Conservation (phyloP, 208 protist genomes). For the Leishmania tropica region DNA sequence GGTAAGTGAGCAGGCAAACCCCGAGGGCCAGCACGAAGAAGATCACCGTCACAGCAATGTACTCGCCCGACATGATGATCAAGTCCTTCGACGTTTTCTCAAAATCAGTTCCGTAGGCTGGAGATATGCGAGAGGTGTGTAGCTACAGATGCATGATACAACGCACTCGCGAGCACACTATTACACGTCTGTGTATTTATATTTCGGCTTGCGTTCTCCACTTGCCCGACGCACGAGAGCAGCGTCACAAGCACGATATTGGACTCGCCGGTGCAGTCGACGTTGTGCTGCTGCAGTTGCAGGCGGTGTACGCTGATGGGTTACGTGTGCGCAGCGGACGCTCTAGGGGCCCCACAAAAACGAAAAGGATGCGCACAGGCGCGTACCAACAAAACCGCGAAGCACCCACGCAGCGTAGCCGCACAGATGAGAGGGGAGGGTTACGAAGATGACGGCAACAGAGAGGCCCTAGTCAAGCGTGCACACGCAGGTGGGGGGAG, state of each 20-base stretch:
- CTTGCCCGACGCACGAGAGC: neutral
- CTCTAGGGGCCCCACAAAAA: neutral
- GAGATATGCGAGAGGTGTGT: neutral
- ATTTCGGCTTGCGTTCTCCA: neutral
- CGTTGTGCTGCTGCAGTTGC: neutral
- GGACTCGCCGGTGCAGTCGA: neutral
- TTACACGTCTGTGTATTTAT: neutral
- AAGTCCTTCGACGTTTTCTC: neutral
- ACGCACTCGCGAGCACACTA: neutral
- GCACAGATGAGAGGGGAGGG: neutral
- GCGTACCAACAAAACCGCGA: neutral
- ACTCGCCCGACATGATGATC: conserved; percentile 43
- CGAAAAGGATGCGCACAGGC: neutral
- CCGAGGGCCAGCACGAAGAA: conserved; percentile 73
- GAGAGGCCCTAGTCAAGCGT: neutral
- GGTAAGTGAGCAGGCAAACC: conserved; percentile 61
- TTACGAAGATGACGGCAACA: neutral
- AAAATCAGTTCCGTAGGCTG: neutral
- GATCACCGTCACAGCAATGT: conserved; percentile 59
- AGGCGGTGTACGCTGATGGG: neutral
- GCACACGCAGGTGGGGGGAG: neutral
- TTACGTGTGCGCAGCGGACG: neutral
- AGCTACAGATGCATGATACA: neutral
- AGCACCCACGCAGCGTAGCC: neutral
- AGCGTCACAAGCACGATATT: neutral